Evolutionary conservation across 106 monocot species (phyloP).

Genomic region (Triglochin maritima): DNA sequence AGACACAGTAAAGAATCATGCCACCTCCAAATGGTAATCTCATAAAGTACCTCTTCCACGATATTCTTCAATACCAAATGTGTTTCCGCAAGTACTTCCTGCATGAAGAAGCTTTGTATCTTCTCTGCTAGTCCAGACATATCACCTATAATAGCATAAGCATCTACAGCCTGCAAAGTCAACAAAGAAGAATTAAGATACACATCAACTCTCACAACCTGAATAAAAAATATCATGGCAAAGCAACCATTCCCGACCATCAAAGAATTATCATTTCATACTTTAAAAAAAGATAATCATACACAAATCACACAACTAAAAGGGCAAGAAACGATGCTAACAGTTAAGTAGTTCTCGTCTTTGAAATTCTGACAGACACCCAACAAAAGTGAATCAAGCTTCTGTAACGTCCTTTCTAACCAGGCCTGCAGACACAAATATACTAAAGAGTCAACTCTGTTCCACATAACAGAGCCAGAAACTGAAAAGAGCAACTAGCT

Average conservation of each 20-base stretch:
- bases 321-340: constrained; percentile 35
- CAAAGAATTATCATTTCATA: too few species aligned
- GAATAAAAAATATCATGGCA: background rate
- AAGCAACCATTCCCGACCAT: background rate
- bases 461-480: background rate
- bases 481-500: too few species aligned
- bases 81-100: constrained; percentile 87
- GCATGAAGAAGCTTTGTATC: constrained; percentile 97
- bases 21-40: background rate
- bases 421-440: constrained; percentile 40
- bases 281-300: background rate
- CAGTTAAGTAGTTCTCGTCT: constrained; percentile 72
- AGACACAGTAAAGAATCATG: background rate
- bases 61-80: constrained; percentile 70
- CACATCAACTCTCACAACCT: background rate
- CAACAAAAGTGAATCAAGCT: constrained; percentile 77
- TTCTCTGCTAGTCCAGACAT: constrained; percentile 84
- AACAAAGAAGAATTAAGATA: background rate
- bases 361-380: constrained; percentile 84
- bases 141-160: constrained; percentile 93
- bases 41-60: constrained; percentile 56
- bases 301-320: background rate
- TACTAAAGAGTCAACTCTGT: background rate
- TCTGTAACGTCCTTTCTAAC: constrained; percentile 83
- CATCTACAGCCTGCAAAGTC: constrained; percentile 71